Evolutionary conservation across 306 rosid species (phyloP), one percentile per base, ranked within the genome.

Genomic region (Morella rubra): DNA sequence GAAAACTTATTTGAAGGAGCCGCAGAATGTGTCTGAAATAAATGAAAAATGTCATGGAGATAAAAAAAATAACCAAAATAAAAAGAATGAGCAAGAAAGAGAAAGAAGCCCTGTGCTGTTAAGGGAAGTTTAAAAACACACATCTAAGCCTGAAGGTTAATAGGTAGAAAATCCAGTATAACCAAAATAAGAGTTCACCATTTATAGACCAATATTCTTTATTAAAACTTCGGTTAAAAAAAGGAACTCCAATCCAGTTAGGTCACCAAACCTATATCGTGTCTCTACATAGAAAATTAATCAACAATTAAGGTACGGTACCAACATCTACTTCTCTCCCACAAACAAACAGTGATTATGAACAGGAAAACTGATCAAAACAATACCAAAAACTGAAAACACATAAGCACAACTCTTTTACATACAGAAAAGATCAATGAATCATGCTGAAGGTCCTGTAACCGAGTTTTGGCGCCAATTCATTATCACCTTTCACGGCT

Each of bases 221-320:
- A 76, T 79, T 83, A 73, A 65, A 68, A 8, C 71, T 68, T 44
- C n/a, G 56, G 55, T 24, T 14, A 71, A 51, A 73, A 67, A 24
- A 61, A 60, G 24, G n/a, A 56, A 66, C 45, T 16, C 54, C 55
- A 77, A 80, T 74, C 82, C 71, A 84, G 86, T 84, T 84, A 80
- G 85, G 79, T 77, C 70, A 72, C 77, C 83, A 51, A 72, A 82
- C 77, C 86, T 79, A 77, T 46, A 84, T 71, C 77, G 61, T 62
- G 74, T 69, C 80, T 73, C 77, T 73, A 80, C 78, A 71, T 54
- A 41, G 68, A 45, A 45, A 45, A 65, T 58, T 40, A 47, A 47
- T 41, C 41, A 55, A 27, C 53, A 73, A 81, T 44, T 53, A 72
- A 44, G 51, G 75, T 77, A 85, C 16, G 51, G 77, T 77, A 85